Conservation (phyloP, 116 monocot genomes). For the Iris pallida region DNA sequence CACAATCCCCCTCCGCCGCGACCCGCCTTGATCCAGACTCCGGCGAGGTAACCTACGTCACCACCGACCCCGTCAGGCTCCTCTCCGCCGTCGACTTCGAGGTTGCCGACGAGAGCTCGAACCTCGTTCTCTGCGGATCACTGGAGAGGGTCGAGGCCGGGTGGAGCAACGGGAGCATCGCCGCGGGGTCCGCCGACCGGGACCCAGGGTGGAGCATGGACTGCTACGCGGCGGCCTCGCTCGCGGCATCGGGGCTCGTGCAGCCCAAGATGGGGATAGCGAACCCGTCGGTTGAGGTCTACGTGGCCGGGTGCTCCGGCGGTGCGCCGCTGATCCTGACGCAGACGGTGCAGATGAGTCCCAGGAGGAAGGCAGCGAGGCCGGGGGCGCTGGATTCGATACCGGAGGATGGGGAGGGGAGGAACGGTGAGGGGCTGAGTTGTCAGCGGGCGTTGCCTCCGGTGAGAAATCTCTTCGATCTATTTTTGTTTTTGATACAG, state of each 20-base stretch:
- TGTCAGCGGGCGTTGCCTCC: background rate
- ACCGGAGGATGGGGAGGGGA: slow-evolving; percentile 41
- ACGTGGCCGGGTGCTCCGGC: slow-evolving; percentile 66
- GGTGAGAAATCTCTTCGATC: no score
- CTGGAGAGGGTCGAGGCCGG: slow-evolving; percentile 62
- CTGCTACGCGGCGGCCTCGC: slow-evolving; percentile 50
- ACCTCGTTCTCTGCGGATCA: slow-evolving; percentile 65
- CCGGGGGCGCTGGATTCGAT: slow-evolving; percentile 50
- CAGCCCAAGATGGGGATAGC: slow-evolving; percentile 31
- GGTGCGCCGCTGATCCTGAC: slow-evolving; percentile 72
- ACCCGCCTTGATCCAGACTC: slow-evolving; percentile 31
- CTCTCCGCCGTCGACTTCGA: slow-evolving; percentile 69
- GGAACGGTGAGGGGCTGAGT: slow-evolving; percentile 6
- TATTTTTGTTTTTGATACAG: no score
- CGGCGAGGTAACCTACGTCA: slow-evolving; percentile 77
- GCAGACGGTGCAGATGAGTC: slow-evolving; percentile 56
- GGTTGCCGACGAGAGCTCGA: slow-evolving; percentile 49
- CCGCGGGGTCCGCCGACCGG: slow-evolving; percentile 4
- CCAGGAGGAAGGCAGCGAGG: slow-evolving; percentile 28
- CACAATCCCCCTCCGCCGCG: slow-evolving; percentile 47
- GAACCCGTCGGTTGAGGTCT: slow-evolving; percentile 59
- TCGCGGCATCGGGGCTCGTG: slow-evolving; percentile 26
- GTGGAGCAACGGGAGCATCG: slow-evolving; percentile 42
- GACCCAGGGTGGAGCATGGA: slow-evolving; percentile 63
- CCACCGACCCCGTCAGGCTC: slow-evolving; percentile 63